Conservation (phyloP, 805 yeast genomes). For the Cyberlindnera mycetangii region DNA sequence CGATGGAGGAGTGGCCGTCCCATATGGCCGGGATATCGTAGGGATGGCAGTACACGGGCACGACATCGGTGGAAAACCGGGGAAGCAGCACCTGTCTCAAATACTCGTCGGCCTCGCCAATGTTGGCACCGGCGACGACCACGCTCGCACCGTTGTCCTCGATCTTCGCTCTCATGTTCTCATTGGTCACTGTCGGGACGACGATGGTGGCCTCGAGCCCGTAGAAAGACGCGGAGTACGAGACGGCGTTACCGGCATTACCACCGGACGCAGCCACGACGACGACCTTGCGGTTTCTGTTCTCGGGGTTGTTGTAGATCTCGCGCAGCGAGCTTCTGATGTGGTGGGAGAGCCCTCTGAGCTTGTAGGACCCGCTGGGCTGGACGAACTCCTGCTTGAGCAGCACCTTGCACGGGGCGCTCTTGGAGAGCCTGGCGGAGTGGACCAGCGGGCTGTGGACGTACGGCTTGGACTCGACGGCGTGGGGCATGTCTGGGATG, state of each 20-base stretch:
- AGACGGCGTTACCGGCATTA: slow-evolving; percentile 55
- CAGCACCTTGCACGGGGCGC: slow-evolving; percentile 36
- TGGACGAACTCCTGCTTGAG: slow-evolving; percentile 51
- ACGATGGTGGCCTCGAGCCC: slow-evolving; percentile 50
- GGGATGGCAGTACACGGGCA: slow-evolving; percentile 53
- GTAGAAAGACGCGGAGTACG: slow-evolving; percentile 40
- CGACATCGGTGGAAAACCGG: slow-evolving; percentile 20
- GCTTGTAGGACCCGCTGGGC: slow-evolving; percentile 57
- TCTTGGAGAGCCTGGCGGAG: slow-evolving; percentile 32
- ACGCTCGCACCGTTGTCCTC: slow-evolving; percentile 49
- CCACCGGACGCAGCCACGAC: slow-evolving; percentile 56
- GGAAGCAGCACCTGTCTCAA: slow-evolving; percentile 33
- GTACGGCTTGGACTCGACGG: slow-evolving; percentile 15
- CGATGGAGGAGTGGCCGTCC: slow-evolving; percentile 50
- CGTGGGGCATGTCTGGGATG: slow-evolving; percentile 1
- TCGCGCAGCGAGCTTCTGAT: slow-evolving; percentile 34
- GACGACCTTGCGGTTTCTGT: slow-evolving; percentile 31
- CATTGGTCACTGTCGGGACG: slow-evolving; percentile 50
- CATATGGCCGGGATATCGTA: slow-evolving; percentile 49
- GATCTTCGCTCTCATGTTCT: slow-evolving; percentile 44
- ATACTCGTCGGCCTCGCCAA: slow-evolving; percentile 50
- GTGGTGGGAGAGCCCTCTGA: slow-evolving; percentile 52
- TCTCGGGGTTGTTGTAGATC: slow-evolving; percentile 23
- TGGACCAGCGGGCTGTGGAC: slow-evolving; percentile 37
- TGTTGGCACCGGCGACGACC: slow-evolving; percentile 41